Base-by-base conservation (phyloP, 371 early-diverging fungal species). In the Syncephalastrum sp. region DNA sequence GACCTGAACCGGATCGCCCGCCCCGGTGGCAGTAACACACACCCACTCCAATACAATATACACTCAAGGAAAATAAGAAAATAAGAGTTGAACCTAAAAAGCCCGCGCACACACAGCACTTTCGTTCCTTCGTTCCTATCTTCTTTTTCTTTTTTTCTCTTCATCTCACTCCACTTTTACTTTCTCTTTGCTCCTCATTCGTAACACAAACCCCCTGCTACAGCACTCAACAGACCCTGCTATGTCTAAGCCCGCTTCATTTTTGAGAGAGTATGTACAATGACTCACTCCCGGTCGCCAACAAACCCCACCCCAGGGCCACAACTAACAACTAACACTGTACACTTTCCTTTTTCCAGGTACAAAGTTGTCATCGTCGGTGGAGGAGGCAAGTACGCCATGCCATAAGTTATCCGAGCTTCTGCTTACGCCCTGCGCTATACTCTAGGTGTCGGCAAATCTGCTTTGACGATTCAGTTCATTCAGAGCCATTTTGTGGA, bases 401-500 rank as follows among this genome's bases (percentile, higher is more conserved):
- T 49, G 23, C 27, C 38, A 42, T 65, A 17, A 47, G 74, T 69
- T 74, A 51, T 5, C 15, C 25, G 33, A 50, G 14, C 5, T 27
- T 7, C 5, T 15, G 29, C 44, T 23, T 17, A 12, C 13, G 25
- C 15, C 3, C n/a, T 19, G n/a, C 23, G 21, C 12, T 38, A 12
- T 23, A 23, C 13, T 54, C 7, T 53, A 85, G 85, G 84, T 68
- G 90, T 90, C 50, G 90, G 86, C 57, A 88, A 94, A 81, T 91
- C 92, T n/a, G 94, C 95, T 49, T 73, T 95, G 29, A 93, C 95
- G 5, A 93, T 94, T 49, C 92, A 92, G 64, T 95, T 93, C 69
- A 91, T 93, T 46, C 92, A 92, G 70, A 88, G 90, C 12, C 89
- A 90, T 61, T 96, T 95, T 68, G 89, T 91, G 33, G 92, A 94